Base-by-base conservation (phyloP, 2,329 filamentous ascomycete genomes). In the Chaetomium strumarium region DNA sequence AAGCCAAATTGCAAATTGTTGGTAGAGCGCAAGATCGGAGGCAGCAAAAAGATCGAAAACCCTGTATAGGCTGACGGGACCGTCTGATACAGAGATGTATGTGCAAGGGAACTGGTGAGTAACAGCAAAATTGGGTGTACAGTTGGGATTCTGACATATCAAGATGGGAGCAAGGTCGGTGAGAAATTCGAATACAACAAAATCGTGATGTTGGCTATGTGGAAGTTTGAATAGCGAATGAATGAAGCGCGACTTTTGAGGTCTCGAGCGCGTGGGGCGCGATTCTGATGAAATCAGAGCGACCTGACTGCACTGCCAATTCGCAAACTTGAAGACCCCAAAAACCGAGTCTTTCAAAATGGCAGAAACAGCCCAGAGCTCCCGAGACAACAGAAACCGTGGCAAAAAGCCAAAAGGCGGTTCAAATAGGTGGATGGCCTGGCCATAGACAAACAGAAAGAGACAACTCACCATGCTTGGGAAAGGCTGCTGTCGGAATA, bases 21-120 rank as follows among this genome's bases (percentile, higher is more conserved):
- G 83, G 46, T 84, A 83, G 55, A 84, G 78, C 52, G 88, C 86
- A 67, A 95, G 78, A 70, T 95, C 89, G 64, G 91, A 78, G 49
- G 89, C 85, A 66, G 87, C 84, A 61, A 88, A 88, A 90, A 49
- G 88, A 90, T 51, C 88, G 83, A 67, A 88, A 90, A 56, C 92
- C 76, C 83, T 93, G 52, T 19, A 16, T 39, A 46, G 34, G 33
- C 57, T 56, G 13, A n/a, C 34, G 56, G 56, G 34, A 52, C 59
- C 48, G 58, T 51, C 46, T 39, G 12, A 34, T 39, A 24, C 19
- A 5, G 10, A 44, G 24, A 46, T 20, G 19, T 10, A 20, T 19
- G 33, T n/a, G 12, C 30, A 40, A 37, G 14, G 10, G 33, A 12
- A 39, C 5, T 29, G 38, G 16, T 36, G 39, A 39, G 49, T 24